Evolutionary conservation across 1,139 yeast genomes (phyloP).

Genomic region (Blastobotrys serpentis): DNA sequence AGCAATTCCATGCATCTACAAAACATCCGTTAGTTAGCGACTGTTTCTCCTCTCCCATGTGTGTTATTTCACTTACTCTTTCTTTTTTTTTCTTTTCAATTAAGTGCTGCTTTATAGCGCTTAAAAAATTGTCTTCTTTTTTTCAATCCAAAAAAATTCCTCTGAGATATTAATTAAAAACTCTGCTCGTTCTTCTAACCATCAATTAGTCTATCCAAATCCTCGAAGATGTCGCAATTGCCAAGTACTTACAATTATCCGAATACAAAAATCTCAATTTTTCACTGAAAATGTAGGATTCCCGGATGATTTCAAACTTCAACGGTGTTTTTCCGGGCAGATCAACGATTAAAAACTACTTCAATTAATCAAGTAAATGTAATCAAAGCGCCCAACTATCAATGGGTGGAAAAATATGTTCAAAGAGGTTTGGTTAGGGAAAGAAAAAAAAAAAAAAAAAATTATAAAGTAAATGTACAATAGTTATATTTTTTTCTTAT

Average conservation of each 20-base stretch:
- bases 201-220: no score
- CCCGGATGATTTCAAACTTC: neutral
- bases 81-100: neutral
- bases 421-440: slow-evolving; percentile 7
- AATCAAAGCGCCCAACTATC: neutral
- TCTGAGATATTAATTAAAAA: no score
- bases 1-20: slow-evolving; percentile 23
- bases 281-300: neutral
- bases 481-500: neutral
- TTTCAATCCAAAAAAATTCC: no score
- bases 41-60: no score
- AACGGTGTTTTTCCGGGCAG: slow-evolving; percentile 3
- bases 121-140: neutral
- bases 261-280: neutral
- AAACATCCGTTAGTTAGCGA: neutral
- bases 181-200: no score
- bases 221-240: no score
- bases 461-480: neutral
- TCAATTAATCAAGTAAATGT: neutral
- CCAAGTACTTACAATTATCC: slow-evolving; percentile 1
- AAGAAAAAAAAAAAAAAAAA: slow-evolving; percentile 14
- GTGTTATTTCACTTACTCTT: slow-evolving; percentile 5
- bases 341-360: neutral
- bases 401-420: slow-evolving; percentile 2
- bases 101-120: no score